Conservation (phyloP, 495 filamentous ascomycete species). For the Aspergillus egyptiacus region DNA sequence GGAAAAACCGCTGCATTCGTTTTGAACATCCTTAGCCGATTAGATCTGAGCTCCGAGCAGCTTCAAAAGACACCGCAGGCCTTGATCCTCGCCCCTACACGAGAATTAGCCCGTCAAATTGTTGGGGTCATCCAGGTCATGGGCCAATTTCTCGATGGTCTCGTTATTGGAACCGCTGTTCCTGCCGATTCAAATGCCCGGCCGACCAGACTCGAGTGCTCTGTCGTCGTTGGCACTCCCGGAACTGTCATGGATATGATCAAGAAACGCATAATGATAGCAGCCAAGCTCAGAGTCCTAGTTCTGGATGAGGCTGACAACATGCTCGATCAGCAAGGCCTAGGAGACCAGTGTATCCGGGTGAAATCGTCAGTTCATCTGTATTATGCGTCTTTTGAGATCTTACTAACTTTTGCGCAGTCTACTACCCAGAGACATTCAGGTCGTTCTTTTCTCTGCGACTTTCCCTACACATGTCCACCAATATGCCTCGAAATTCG, state of each 20-base stretch:
- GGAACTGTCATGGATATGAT: constrained; percentile 88
- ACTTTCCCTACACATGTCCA: constrained; percentile 87
- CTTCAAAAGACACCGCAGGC: constrained; percentile 64
- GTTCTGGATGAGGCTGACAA: constrained; percentile 94
- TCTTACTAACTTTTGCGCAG: constrained; percentile 35
- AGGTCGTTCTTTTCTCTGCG: constrained; percentile 91
- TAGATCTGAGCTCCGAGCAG: constrained; percentile 60
- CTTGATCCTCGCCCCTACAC: constrained; percentile 82
- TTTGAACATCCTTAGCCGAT: constrained; percentile 78
- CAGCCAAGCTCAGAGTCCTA: constrained; percentile 62
- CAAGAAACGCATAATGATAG: constrained; percentile 60
- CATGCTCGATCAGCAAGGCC: constrained; percentile 89
- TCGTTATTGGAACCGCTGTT: constrained; percentile 72
- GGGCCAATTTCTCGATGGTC: constrained; percentile 69
- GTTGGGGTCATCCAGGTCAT: constrained; percentile 73
- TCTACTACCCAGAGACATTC: constrained; percentile 61
- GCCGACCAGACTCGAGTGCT: constrained; percentile 55
- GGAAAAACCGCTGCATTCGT: constrained; percentile 98
- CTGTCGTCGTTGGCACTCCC: constrained; percentile 87
- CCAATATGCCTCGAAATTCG: constrained; percentile 69
- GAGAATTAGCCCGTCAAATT: constrained; percentile 94
- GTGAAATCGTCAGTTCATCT: constrained; percentile 65
- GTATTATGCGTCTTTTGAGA: not conserved
- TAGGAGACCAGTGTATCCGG: constrained; percentile 90
- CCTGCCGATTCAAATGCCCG: constrained; percentile 62